These are phyloP conservation scores for Gnetum montanum DNA, from an alignment of 75 land plant genomes.

Conservation along the genomic window DNA sequence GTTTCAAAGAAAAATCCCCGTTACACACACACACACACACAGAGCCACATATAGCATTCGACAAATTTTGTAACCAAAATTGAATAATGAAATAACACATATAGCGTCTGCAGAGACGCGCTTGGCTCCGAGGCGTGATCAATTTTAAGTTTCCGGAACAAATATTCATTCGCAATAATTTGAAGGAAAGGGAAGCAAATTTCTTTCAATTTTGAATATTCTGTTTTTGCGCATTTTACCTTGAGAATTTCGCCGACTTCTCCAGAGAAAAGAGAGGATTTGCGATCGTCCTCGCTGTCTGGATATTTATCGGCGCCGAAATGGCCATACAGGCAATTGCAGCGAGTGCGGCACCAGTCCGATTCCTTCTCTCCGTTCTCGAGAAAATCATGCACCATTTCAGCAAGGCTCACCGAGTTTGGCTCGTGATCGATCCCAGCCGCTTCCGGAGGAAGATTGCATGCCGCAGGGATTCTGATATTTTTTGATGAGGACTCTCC, in stretches of 20 bases:
- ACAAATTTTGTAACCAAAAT: background rate
- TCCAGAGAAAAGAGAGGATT: conserved; percentile 5
- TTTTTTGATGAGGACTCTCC: conserved; percentile 9
- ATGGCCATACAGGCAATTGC: conserved; percentile 56
- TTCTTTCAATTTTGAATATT: too few species aligned
- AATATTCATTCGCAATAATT: too few species aligned
- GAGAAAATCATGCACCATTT: conserved; percentile 87
- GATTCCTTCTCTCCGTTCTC: conserved; percentile 33
- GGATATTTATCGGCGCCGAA: conserved; percentile 16
- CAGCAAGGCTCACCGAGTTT: conserved; percentile 75
- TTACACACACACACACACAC: background rate
- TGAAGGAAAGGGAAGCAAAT: too few species aligned
- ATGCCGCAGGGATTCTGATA: background rate
- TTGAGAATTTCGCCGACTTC: conserved; percentile 38
- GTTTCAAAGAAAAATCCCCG: background rate
- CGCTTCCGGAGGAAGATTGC: conserved; percentile 10
- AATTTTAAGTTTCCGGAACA: too few species aligned
- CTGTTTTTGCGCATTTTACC: too few species aligned
- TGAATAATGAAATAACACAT: background rate
- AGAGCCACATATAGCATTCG: background rate
- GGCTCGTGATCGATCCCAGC: conserved; percentile 64
- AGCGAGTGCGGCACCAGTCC: conserved; percentile 38
- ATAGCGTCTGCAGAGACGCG: background rate
- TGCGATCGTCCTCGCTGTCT: conserved; percentile 2
- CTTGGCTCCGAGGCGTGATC: too few species aligned